phyloP scores from a whole-genome alignment of 2,329 filamentous ascomycete genomes.

The Diaporthe ampelina region DNA sequence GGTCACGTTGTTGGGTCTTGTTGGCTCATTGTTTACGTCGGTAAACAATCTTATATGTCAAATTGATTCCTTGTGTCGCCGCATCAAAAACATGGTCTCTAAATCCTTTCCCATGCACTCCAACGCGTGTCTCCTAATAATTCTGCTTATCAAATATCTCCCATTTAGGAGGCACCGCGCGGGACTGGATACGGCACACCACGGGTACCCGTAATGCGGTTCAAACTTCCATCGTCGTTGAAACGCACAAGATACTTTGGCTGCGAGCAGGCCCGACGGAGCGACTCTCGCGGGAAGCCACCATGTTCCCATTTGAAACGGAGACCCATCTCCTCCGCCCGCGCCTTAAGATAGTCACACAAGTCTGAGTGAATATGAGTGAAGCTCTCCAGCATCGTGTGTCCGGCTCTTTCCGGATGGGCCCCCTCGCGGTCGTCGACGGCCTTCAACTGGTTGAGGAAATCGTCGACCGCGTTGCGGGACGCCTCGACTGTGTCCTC shows the following conservation, averaged over 20 bases:
- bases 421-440: not conserved
- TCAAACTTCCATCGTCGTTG: not conserved
- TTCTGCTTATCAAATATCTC: not conserved
- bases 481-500: not conserved
- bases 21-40: not conserved
- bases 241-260: slow-evolving; percentile 1
- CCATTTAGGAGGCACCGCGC: not conserved
- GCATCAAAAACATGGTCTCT: too few species aligned
- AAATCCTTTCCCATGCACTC: not conserved
- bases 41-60: not conserved
- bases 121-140: too few species aligned
- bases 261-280: slow-evolving; percentile 1
- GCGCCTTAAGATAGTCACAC: not conserved
- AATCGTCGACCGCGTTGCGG: not conserved
- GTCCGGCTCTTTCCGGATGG: not conserved
- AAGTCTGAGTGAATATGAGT: not conserved
- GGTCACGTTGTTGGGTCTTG: not conserved
- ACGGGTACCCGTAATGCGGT: not conserved
- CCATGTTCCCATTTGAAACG: not conserved
- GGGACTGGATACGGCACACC: not conserved
- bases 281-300: slow-evolving; percentile 8
- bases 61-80: not conserved
- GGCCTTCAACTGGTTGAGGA: not conserved
- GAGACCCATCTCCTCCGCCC: not conserved
- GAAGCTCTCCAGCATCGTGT: not conserved